These are phyloP conservation scores for Dimocarpus longan DNA, from an alignment of 345 rosid genomes.

Conservation along the genomic window DNA sequence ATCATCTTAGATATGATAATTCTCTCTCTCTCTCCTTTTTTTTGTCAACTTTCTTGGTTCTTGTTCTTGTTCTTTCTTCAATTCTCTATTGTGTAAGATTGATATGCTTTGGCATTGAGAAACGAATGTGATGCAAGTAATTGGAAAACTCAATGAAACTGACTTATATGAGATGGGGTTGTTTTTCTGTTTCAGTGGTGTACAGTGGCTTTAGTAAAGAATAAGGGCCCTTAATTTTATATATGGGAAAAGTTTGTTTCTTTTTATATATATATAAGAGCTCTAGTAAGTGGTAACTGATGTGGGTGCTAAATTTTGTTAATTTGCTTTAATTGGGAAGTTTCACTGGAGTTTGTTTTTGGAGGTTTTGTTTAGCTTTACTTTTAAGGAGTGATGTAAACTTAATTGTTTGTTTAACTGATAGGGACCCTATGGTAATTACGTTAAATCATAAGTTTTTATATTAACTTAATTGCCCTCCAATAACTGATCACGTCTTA, in stretches of 20 bases:
- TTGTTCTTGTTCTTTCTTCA: background rate
- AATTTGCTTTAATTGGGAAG: slow-evolving; percentile 7
- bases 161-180: background rate
- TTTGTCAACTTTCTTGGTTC: too few relatives aligned
- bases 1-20: background rate
- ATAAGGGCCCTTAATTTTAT: background rate
- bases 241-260: slow-evolving; percentile 2
- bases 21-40: background rate
- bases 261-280: background rate
- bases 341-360: slow-evolving; percentile 2
- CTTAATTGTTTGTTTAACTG: too few relatives aligned
- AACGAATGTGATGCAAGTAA: background rate
- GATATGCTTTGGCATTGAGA: background rate
- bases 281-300: background rate
- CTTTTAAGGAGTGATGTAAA: too few relatives aligned
- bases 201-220: background rate
- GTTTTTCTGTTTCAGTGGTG: background rate
- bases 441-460: too few relatives aligned
- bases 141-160: background rate
- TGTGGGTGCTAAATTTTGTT: background rate
- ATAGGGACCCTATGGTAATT: too few relatives aligned
- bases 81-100: background rate
- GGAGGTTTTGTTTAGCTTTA: background rate
- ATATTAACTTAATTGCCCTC: too few relatives aligned
- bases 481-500: too few relatives aligned